Percentiles rank a stretch among this genome's conserved stretches.
Conservation (phyloP, 345 rosid species). For the Euphorbia pulcherrima region DNA sequence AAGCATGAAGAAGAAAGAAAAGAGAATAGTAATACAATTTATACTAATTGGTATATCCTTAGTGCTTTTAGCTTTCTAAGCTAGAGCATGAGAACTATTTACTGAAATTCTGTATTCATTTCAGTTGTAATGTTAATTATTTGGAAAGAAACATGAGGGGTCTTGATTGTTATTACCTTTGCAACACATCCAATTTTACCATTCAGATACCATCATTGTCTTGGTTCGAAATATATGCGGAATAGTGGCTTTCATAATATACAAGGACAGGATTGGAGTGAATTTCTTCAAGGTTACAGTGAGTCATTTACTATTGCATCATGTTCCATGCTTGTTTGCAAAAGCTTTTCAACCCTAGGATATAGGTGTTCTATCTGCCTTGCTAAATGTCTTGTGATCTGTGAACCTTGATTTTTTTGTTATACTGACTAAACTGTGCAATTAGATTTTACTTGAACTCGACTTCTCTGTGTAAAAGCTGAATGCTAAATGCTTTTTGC, state of each 20-base stretch:
- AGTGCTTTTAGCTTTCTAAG: not conserved
- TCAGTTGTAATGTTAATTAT: not conserved
- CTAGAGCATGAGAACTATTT: not conserved
- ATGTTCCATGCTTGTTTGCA: not conserved
- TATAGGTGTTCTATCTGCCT: too few species aligned
- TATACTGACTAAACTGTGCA: not conserved
- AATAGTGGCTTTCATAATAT: slow-evolving; percentile 39
- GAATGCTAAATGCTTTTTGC: not conserved
- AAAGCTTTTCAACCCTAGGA: too few species aligned
- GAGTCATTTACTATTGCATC: not conserved
- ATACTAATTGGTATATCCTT: not conserved
- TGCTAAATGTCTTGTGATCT: too few species aligned
- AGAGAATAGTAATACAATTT: too few species aligned
- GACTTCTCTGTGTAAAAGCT: not conserved
- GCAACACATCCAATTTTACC: slow-evolving; percentile 52
- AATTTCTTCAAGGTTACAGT: slow-evolving; percentile 44
- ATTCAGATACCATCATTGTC: slow-evolving; percentile 42
- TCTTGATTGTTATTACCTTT: slow-evolving; percentile 20
- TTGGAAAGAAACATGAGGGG: not conserved
- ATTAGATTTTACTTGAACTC: not conserved
- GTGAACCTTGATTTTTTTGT: not conserved
- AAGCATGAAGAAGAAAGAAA: not conserved
- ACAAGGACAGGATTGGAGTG: slow-evolving; percentile 61
- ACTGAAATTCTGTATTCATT: not conserved
- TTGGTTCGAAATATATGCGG: slow-evolving; percentile 45